A percentile compares a stretch with the other conserved stretches of the same genome.
Conservation (phyloP, 2,329 filamentous ascomycete genomes). For the Mycosphaerella sp. region DNA sequence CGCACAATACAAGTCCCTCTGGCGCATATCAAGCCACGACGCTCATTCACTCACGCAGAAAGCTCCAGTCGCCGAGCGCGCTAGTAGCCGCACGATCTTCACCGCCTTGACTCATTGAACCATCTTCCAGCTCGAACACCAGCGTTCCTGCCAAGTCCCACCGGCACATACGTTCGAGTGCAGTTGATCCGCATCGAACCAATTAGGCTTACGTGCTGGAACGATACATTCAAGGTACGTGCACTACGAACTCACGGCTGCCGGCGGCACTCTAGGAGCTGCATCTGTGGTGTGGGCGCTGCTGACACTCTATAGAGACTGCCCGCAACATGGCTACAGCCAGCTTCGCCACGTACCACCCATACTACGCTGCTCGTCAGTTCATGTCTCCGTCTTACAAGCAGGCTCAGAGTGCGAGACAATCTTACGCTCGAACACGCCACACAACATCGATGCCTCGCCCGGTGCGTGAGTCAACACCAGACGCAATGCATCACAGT, state of each 20-base stretch:
- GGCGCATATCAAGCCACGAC: background rate
- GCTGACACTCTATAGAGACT: slow-evolving; percentile 1
- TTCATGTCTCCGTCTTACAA: background rate
- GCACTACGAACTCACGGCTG: slow-evolving; percentile 20
- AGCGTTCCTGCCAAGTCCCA: slow-evolving; percentile 5
- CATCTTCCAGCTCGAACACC: slow-evolving; percentile 1
- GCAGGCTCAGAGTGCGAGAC: slow-evolving; percentile 1
- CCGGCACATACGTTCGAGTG: slow-evolving; percentile 6
- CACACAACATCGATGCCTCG: background rate
- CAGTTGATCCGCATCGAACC: background rate
- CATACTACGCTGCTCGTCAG: background rate
- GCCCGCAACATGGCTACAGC: background rate
- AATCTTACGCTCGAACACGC: background rate
- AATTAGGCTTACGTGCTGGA: slow-evolving; percentile 4
- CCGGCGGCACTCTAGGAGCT: background rate
- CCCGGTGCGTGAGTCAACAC: background rate
- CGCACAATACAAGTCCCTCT: background rate
- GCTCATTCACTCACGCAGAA: background rate
- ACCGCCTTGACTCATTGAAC: background rate
- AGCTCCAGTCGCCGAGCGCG: background rate
- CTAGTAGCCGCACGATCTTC: background rate
- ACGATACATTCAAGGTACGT: slow-evolving; percentile 14
- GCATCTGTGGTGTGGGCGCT: background rate
- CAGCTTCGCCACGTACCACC: background rate
- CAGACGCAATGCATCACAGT: background rate